Conservation (phyloP, 768 basidiomycete species). For the Pulveroboletus ravenelii region DNA sequence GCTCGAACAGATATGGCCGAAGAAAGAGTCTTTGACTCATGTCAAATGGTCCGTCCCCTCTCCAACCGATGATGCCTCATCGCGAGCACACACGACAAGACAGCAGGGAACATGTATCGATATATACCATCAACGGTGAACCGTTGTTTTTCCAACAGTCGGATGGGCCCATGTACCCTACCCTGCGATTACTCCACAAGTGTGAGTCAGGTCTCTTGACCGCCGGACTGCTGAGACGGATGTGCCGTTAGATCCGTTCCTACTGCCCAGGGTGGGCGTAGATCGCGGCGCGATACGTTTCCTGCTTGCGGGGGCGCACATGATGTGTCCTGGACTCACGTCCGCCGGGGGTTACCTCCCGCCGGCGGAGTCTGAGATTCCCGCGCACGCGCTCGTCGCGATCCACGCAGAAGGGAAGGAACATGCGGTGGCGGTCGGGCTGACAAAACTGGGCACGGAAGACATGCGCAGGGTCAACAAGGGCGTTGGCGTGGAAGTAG, state of each 20-base stretch:
- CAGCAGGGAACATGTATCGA: slow-evolving; percentile 93
- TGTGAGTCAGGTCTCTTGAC: slow-evolving; percentile 48
- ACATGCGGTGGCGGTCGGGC: slow-evolving; percentile 81
- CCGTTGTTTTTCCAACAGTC: slow-evolving; percentile 96
- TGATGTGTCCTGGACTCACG: slow-evolving; percentile 97
- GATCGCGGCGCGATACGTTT: slow-evolving; percentile 99
- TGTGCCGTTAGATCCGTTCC: slow-evolving; percentile 69
- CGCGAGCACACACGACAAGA: slow-evolving; percentile 23
- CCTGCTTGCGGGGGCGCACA: slow-evolving; percentile 86
- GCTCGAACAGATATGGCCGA: slow-evolving; percentile 93
- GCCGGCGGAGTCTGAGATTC: slow-evolving; percentile 59
- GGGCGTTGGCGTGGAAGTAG: slow-evolving; percentile 82
- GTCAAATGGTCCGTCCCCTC: slow-evolving; percentile 70
- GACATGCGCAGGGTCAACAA: slow-evolving; percentile 90
- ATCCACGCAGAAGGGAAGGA: slow-evolving; percentile 96
- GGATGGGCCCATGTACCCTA: slow-evolving; percentile 90
- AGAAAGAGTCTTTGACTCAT: slow-evolving; percentile 91
- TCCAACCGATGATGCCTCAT: slow-evolving; percentile 5
- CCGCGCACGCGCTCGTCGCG: slow-evolving; percentile 75
- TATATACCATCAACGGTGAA: slow-evolving; percentile 83
- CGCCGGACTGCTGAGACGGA: not conserved
- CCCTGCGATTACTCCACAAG: slow-evolving; percentile 84
- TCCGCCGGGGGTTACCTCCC: slow-evolving; percentile 89
- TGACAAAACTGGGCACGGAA: slow-evolving; percentile 77
- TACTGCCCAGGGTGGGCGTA: slow-evolving; percentile 83